phyloP scores from a whole-genome alignment of 441 rosid species.

The Gossypium trilobum region DNA sequence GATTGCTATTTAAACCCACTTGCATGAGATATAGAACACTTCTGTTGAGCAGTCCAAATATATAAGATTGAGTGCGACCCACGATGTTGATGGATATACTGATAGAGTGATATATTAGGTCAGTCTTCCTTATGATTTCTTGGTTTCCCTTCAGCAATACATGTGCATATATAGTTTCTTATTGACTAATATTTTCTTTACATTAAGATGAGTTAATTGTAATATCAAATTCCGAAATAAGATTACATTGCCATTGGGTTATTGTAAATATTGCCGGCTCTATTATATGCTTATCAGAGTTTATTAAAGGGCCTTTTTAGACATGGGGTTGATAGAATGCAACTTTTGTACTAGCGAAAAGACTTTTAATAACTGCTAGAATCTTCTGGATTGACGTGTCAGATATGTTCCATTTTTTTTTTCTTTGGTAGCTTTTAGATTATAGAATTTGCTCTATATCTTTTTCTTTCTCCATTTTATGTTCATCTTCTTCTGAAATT shows the following conservation, averaged over 20 bases:
- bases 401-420: background rate
- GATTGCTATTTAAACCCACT: background rate
- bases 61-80: background rate
- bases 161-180: constrained; percentile 6
- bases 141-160: background rate
- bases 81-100: background rate
- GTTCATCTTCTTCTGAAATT: background rate
- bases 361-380: constrained; percentile 6
- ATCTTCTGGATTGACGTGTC: constrained; percentile 1
- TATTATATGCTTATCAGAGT: background rate
- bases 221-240: too few relatives aligned
- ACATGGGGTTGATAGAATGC: background rate
- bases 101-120: background rate
- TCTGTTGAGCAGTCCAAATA: background rate
- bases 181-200: constrained; percentile 3
- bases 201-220: background rate
- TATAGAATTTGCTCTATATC: background rate
- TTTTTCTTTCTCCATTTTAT: background rate
- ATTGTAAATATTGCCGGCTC: background rate
- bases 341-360: constrained; percentile 6
- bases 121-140: background rate
- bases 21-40: background rate
- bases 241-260: too few relatives aligned
- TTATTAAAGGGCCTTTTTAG: constrained; percentile 3
- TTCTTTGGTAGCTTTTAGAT: background rate